Percentiles rank a stretch among this genome's conserved stretches.
Evolutionary conservation across 2,329 filamentous ascomycete genomes (phyloP).

Genomic region (Hypoxylon sp.): DNA sequence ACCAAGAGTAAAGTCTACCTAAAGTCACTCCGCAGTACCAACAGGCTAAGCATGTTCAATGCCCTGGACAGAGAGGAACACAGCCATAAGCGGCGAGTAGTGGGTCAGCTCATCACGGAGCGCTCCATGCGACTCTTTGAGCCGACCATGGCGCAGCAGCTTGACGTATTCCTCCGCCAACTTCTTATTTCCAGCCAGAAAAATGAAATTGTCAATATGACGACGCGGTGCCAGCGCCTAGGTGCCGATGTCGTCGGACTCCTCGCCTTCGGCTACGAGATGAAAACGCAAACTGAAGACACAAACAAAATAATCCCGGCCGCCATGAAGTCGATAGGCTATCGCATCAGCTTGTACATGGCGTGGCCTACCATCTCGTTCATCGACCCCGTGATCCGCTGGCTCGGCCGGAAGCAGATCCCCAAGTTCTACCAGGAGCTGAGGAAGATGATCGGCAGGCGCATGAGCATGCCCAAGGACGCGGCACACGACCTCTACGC

Average conservation of each 20-base stretch:
- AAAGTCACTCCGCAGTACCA: not conserved
- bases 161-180: conserved; percentile 30
- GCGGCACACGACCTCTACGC: conserved; percentile 31
- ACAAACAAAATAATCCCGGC: conserved; percentile 33
- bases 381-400: conserved; percentile 27
- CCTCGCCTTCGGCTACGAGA: conserved; percentile 36
- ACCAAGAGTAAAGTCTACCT: conserved; percentile 22
- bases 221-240: conserved; percentile 25
- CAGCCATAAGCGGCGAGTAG: conserved; percentile 19
- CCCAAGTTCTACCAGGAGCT: conserved; percentile 27
- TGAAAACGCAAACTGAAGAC: conserved; percentile 32
- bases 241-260: conserved; percentile 33
- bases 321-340: conserved; percentile 22
- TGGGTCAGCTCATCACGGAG: conserved; percentile 37
- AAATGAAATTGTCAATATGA: conserved; percentile 27
- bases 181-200: conserved; percentile 21
- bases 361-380: conserved; percentile 23
- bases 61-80: not conserved
- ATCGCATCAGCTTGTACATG: conserved; percentile 28
- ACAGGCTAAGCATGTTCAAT: not conserved
- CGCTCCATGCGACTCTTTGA: conserved; percentile 41
- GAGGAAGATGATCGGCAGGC: conserved; percentile 32
- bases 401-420: conserved; percentile 26
- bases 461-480: conserved; percentile 30
- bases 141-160: conserved; percentile 34